Evolutionary conservation across 176 grass and related monocot genomes (phyloP), one percentile per base, ranked within the genome.

Genomic region (Ampelocalamus luodianensis): DNA sequence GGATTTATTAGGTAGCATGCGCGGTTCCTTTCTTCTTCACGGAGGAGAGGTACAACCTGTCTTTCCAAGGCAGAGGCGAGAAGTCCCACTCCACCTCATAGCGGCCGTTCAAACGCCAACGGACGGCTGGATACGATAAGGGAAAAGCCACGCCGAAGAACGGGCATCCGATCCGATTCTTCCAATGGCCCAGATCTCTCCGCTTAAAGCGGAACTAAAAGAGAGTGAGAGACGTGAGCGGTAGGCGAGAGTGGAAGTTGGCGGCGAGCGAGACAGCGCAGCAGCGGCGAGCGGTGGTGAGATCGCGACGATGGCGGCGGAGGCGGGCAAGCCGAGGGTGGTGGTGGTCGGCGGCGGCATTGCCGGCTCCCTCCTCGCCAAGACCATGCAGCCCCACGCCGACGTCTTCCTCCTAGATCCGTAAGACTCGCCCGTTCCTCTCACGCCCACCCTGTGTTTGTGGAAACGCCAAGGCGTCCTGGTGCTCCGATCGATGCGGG

Each of bases 291-390:
- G 46, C 0, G 46, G 60, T 2, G n/a, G 60, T 6, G 49, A 29
- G 45, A 39, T 74, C 48, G 24, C 43, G 13, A 60, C 32, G 78
- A 70, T 75, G 83, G 76, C 20, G 71, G 51, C 20, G 71, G 51
- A 72, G 62, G 60, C 4, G 42, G 46, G 61, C 78, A 92, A 79
- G 67, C 18, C 77, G 18, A 91, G 71, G 40, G 88, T 95, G 80
- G 90, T 93, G 79, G 88, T 95, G 71, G 79, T 93, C 32, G 93
- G 91, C 84, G 93, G 91, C 72, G 93, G 93, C 59, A 63, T 89
- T 71, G 91, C 88, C 45, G 93, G 93, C 15, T 68, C 86, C 10
- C 86, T 93, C 44, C 88, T 95, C 22, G 91, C 91, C 71, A 95
- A 93, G 86, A 89, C 73, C 43, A 74, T 95, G 36, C 77, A 95